Base-by-base conservation (phyloP, 345 rosid genomes). In the Rhizophora apiculata region DNA sequence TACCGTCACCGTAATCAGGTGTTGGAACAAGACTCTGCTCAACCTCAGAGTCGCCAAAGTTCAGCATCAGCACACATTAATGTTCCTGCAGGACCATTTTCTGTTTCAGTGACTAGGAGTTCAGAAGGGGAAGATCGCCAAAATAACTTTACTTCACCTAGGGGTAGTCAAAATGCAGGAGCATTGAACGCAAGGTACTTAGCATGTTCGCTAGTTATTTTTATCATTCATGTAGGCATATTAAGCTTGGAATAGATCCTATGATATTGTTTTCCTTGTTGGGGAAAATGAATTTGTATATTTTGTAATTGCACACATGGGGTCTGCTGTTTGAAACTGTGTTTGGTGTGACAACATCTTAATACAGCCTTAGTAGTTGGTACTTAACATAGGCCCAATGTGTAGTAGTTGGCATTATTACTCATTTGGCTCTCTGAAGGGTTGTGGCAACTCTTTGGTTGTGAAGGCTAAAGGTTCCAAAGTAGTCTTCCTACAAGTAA, bases 81-180 rank as follows among this genome's bases (percentile, higher is more conserved):
- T 71, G 87, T 88, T 29, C 88, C 94, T 54, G 90, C 88, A 0
- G 95, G 91, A 36, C 86, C 97, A 0, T 91, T 85, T 66, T 88
- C 98, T 64, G 77, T 91, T 61, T 82, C 98, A 13, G 89, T 87
- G 49, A 74, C 87, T 36, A 79, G 96, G 78, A 76, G 79, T 59
- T 66, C 93, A 56, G 97, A 91, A 70, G 93, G 79, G 58, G 97
- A 76, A 72, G 91, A 85, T 76, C 89, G 78, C 22, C 86, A 69
- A 58, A 60, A 60, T 74, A 76, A 82, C 53, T 48, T 74, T 56
- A 63, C 86, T 4, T 76, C 91, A 69, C 82, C 86, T 64, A 82
- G 92, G 79, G 84, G 80, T 72, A 78, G 82, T 70, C 92, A 87
- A 72, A 81, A 75, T 77, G 67, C 80, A 20, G 84, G 83, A 26